A percentile compares a stretch with the other conserved stretches of the same genome.
Evolutionary conservation across 805 yeast genomes (phyloP).

Genomic region (Teunomyces gatunensis): DNA sequence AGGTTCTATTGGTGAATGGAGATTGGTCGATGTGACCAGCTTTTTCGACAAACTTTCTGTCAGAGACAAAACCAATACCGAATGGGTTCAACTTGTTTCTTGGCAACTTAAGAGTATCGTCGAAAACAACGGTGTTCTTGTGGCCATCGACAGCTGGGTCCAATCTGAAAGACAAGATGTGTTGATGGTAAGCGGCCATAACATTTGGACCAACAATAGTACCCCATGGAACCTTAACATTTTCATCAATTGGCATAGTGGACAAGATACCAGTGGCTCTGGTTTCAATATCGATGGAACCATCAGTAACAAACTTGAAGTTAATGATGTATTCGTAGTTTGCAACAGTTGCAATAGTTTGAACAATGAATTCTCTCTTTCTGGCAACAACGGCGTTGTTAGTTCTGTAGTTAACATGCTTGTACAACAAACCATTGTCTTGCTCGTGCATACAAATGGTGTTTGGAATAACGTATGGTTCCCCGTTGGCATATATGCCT

Average conservation of each 20-base stretch:
- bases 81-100: constrained; percentile 56
- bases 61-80: constrained; percentile 66
- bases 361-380: constrained; percentile 75
- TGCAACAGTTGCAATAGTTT: constrained; percentile 81
- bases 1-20: constrained; percentile 71
- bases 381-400: constrained; percentile 67
- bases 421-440: constrained; percentile 72
- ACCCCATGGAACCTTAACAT: constrained; percentile 66
- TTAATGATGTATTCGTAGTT: constrained; percentile 79
- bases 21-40: constrained; percentile 72
- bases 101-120: constrained; percentile 65
- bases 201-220: constrained; percentile 77
- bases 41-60: constrained; percentile 64
- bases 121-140: constrained; percentile 67
- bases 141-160: constrained; percentile 84
- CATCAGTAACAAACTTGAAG: constrained; percentile 72
- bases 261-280: constrained; percentile 87
- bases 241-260: constrained; percentile 77
- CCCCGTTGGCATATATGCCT: constrained; percentile 57
- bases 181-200: constrained; percentile 84
- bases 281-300: constrained; percentile 72
- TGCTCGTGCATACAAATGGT: constrained; percentile 81
- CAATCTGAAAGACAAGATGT: constrained; percentile 72
- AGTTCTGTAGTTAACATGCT: constrained; percentile 79
- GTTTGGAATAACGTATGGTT: constrained; percentile 59